Base-by-base conservation (phyloP, 495 filamentous ascomycete genomes). In the Xylaria curta region DNA sequence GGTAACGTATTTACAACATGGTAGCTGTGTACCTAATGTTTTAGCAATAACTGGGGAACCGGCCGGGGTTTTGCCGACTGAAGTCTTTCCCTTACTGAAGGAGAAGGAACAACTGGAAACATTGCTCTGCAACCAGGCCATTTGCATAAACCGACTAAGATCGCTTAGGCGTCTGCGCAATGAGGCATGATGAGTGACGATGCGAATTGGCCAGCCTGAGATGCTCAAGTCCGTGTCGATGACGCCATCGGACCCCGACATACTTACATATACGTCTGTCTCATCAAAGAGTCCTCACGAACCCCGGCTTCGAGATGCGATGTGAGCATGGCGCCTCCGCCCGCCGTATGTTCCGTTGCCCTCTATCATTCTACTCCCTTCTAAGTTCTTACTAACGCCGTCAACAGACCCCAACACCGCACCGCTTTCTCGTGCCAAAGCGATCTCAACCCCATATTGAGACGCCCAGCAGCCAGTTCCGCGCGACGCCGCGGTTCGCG, bases 361-460 rank as follows among this genome's bases (percentile, higher is more conserved):
- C 24, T 38, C 13, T 38, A 17, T 5, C 19, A 7, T 31, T 1
- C 9, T 19, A 26, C 63, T 46, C 33, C 12, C 63, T 26, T 53
- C 42, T 19, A 19, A 17, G 8, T 26, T 26, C 36, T 73, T 44
- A 26, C 54, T 44, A 5, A 60, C 9, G 46, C 17, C 31, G 44
- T 21, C 15, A 21, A 7, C 40, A 85, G 83, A 85, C 83, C 13
- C 82, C 82, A 6, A 81, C 81, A 17, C 78, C 83, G 2, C 78
- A 79, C 46, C 81, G 82, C 17, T 85, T 84, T 69, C 72, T 84
- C 21, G 76, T 79, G 63, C 77, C 82, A 19, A 83, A 78, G 74
- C 72, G 78, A 36, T 78, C 78, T 15, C 81, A 81, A 62, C 75
- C 77, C 24, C 76, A 76, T 19, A 68, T 46, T 24, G 81, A 81